Conservation (phyloP, 225 moss, liverwort and hornwort genomes). For the Sphagnum contortum region DNA sequence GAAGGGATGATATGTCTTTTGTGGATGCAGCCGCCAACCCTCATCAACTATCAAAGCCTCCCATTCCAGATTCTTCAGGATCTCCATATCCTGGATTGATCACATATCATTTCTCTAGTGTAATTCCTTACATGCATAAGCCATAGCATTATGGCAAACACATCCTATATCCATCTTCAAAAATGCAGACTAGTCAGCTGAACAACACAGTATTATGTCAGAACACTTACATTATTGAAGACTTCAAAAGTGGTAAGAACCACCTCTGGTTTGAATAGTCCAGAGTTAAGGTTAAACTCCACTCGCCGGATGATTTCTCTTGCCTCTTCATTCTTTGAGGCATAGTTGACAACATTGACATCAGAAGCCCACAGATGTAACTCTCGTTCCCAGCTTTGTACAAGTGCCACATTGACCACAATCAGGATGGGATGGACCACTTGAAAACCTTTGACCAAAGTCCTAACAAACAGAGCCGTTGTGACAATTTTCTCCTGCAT, state of each 20-base stretch:
- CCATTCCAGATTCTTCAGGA: slow-evolving; percentile 59
- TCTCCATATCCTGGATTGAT: slow-evolving; percentile 52
- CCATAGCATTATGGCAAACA: too few species aligned
- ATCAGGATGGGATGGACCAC: slow-evolving; percentile 65
- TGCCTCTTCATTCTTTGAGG: slow-evolving; percentile 54
- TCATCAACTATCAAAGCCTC: slow-evolving; percentile 79
- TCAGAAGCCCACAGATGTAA: slow-evolving; percentile 50
- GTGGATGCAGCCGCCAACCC: slow-evolving; percentile 48
- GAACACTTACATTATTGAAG: slow-evolving; percentile 48
- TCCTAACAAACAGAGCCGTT: slow-evolving; percentile 62
- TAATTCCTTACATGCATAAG: too few species aligned
- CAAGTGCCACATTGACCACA: slow-evolving; percentile 48
- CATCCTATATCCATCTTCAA: too few species aligned
- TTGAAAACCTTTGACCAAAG: slow-evolving; percentile 64
- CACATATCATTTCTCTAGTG: too few species aligned
- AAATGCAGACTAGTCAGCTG: too few species aligned
- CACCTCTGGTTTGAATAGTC: slow-evolving; percentile 58
- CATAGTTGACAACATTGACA: slow-evolving; percentile 68
- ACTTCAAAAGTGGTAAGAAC: slow-evolving; percentile 82
- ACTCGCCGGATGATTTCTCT: slow-evolving; percentile 54
- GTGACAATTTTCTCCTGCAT: slow-evolving; percentile 77
- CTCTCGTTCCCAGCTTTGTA: slow-evolving; percentile 75
- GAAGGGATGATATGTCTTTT: slow-evolving; percentile 54
- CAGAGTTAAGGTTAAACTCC: slow-evolving; percentile 45
- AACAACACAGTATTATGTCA: too few species aligned